Base-by-base conservation (phyloP, 164 flowering plant genomes). In the Echeveria elegans region DNA sequence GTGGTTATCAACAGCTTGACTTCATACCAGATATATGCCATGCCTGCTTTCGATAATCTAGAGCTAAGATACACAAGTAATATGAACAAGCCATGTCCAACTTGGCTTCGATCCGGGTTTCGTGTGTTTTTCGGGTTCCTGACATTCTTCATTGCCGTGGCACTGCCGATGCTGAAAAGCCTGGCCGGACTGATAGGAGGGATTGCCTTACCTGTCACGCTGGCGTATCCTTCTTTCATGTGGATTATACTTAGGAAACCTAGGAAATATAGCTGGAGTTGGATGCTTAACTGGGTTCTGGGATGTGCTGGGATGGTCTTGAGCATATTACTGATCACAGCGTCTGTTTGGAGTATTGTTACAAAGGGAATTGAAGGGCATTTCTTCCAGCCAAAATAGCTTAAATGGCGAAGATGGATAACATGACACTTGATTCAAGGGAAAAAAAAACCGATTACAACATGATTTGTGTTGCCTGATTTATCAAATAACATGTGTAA, bases 41-140 rank as follows among this genome's bases (percentile, higher is more conserved):
- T 85, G 89, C 89, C 82, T 21, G 82, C 74, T 0, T 85, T 85
- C 24, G 89, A 85, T 75, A 80, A 83, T 59, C 65, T 83, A 64
- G 87, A 85, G 67, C 68, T 67, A 45, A 79, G 78, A 29, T 85
- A 77, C 71, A 82, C 82, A 0, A 76, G 78, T 76, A 78, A 56
- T 23, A 75, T 23, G 77, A 78, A 77, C 45, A 69, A 52, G 47
- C 85, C 86, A 12, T 85, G 86, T 40, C 89, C 89, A 11, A 23
- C 74, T 70, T 81, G 85, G 86, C 62, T 85, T 0, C 72, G 89
- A 11, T 30, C 74, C 2, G 76, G 58, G 1, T 1, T 80, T 36
- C 71, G 89, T 11, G 70, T 66, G 34, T 74, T 82, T 60, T 81
- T 83, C 31, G 89, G 89, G 37, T 79, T 79, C 72, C 36, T 79